Percentiles rank a stretch among this genome's conserved stretches.
phyloP scores from a whole-genome alignment of 176 grass and related monocot species.

The Zoysia pacifica region DNA sequence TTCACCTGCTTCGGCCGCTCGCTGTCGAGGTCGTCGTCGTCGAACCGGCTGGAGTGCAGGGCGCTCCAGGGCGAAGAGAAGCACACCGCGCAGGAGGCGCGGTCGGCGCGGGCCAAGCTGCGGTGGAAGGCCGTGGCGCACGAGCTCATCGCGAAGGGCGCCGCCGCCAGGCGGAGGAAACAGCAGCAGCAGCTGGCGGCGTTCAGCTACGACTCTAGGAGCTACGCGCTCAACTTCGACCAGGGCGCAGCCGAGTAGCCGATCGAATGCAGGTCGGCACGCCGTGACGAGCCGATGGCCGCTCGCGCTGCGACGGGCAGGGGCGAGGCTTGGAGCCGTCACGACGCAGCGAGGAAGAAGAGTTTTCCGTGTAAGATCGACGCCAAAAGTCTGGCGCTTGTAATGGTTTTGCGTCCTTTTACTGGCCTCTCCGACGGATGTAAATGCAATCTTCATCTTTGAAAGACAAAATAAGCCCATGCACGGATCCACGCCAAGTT shows the following conservation, averaged over 20 bases:
- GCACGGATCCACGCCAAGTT: too few relatives aligned
- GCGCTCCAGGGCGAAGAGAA: slow-evolving; percentile 32
- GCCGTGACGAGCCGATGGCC: not conserved
- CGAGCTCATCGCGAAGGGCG: slow-evolving; percentile 44
- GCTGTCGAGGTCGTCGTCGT: slow-evolving; percentile 50
- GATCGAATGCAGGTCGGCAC: too few relatives aligned
- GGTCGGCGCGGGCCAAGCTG: slow-evolving; percentile 55
- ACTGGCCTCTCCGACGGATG: too few relatives aligned
- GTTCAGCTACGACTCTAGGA: slow-evolving; percentile 64
- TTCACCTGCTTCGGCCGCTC: slow-evolving; percentile 62
- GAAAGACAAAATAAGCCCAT: too few relatives aligned
- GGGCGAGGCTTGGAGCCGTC: too few relatives aligned
- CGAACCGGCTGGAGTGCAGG: slow-evolving; percentile 47
- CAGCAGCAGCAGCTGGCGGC: slow-evolving; percentile 27
- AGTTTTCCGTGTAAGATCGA: not conserved
- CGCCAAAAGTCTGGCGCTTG: too few relatives aligned
- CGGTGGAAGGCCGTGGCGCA: slow-evolving; percentile 57
- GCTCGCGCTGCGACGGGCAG: too few relatives aligned
- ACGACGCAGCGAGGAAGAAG: too few relatives aligned
- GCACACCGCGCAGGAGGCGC: slow-evolving; percentile 38
- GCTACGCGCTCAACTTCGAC: slow-evolving; percentile 72
- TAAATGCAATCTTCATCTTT: too few relatives aligned
- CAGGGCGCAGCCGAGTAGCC: slow-evolving; percentile 40
- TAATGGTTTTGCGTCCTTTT: too few relatives aligned
- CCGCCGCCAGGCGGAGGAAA: slow-evolving; percentile 33